These are phyloP conservation scores for Mycosphaerella sp. DNA, from an alignment of 2,329 filamentous ascomycete species.

Conservation along the genomic window DNA sequence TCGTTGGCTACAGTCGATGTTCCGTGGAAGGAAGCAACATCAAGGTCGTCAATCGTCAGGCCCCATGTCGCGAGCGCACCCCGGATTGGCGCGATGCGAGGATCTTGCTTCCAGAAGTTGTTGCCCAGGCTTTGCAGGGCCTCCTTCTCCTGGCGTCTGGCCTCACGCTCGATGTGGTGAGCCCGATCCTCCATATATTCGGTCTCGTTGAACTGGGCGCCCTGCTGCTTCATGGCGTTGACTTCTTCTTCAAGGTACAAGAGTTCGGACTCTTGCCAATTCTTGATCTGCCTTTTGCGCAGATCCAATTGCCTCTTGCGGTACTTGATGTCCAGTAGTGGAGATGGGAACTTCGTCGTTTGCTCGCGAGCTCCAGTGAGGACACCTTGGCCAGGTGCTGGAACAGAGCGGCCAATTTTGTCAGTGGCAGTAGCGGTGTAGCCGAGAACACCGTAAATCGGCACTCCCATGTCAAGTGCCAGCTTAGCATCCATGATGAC, in stretches of 20 bases:
- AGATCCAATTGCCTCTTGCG: conserved; percentile 90
- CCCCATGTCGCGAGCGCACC: conserved; percentile 97
- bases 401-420: conserved; percentile 97
- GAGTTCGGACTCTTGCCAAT: conserved; percentile 93
- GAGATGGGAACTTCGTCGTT: conserved; percentile 85
- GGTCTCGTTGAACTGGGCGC: conserved; percentile 65
- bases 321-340: conserved; percentile 95
- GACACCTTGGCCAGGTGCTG: conserved; percentile 93
- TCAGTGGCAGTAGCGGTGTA: conserved; percentile 94
- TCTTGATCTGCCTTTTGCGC: conserved; percentile 87
- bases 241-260: conserved; percentile 91
- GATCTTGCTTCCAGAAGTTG: conserved; percentile 97
- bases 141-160: conserved; percentile 84
- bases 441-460: conserved; percentile 90
- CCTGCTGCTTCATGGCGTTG: conserved; percentile 78
- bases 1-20: conserved; percentile 98
- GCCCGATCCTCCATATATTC: conserved; percentile 83
- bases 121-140: conserved; percentile 90
- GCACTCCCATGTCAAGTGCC: conserved; percentile 96
- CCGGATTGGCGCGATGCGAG: conserved; percentile 87
- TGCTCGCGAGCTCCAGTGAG: conserved; percentile 91
- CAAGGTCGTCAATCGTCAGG: conserved; percentile 91
- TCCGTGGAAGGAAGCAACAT: conserved; percentile 95
- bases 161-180: conserved; percentile 79
- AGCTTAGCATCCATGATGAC: conserved; percentile 97